These are phyloP conservation scores for Ascochyta viciae-villosae DNA, from an alignment of 2,329 filamentous ascomycete genomes.

Conservation along the genomic window DNA sequence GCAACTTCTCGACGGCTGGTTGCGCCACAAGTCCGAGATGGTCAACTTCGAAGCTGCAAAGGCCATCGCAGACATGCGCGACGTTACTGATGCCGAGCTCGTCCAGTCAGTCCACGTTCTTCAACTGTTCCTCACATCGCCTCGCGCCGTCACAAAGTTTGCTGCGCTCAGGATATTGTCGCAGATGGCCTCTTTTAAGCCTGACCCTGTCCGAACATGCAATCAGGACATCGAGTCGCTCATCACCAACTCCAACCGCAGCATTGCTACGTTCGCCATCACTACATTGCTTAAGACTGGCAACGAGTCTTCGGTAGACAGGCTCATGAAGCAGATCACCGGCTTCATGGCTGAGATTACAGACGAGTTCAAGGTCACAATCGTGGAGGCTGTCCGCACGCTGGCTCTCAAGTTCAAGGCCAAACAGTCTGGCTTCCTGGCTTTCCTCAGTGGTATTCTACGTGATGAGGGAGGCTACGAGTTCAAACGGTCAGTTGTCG, in stretches of 20 bases:
- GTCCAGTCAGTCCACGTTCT: conserved; percentile 92
- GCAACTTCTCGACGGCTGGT: conserved; percentile 92
- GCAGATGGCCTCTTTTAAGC: conserved; percentile 96
- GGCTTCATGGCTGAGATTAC: conserved; percentile 99
- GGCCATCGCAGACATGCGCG: conserved; percentile 93
- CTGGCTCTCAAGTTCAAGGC: conserved; percentile 96
- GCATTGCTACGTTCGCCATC: conserved; percentile 97
- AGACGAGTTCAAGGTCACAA: conserved; percentile 99
- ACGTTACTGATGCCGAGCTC: conserved; percentile 91
- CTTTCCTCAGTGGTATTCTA: conserved; percentile 95
- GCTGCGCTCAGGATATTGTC: conserved; percentile 95
- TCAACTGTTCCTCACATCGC: conserved; percentile 95
- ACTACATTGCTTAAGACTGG: conserved; percentile 98
- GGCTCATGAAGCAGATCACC: conserved; percentile 97
- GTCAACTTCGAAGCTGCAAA: conserved; percentile 98
- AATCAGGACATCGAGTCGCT: conserved; percentile 97
- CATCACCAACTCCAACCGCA: conserved; percentile 96
- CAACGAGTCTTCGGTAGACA: conserved; percentile 95
- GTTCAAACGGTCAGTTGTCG: conserved; percentile 96
- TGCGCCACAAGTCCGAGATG: conserved; percentile 93
- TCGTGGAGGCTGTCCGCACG: conserved; percentile 96
- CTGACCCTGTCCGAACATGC: conserved; percentile 87
- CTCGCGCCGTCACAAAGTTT: conserved; percentile 95
- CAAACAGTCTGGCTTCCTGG: conserved; percentile 97
- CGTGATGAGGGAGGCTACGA: conserved; percentile 97